Percentiles rank a stretch among this genome's conserved stretches.
These are phyloP conservation scores for Crithidia thermophila DNA, from an alignment of 208 protist species.

Conservation along the genomic window DNA sequence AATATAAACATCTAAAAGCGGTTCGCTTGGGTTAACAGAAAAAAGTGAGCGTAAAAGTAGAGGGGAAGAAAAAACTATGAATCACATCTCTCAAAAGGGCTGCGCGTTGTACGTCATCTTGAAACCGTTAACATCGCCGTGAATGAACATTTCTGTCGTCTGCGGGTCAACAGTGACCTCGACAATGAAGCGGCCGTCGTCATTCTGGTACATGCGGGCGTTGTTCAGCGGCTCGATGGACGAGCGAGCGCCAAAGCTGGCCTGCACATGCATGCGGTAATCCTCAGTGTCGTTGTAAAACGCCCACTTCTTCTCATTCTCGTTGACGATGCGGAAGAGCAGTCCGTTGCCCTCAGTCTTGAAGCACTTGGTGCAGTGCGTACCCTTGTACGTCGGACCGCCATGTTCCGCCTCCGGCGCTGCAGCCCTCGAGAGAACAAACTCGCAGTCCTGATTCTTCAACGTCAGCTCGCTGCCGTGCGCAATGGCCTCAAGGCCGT, in stretches of 20 bases:
- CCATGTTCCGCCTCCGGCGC: slow-evolving; percentile 30
- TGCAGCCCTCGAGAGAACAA: slow-evolving; percentile 45
- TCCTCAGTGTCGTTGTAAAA: slow-evolving; percentile 81
- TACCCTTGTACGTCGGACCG: slow-evolving; percentile 62
- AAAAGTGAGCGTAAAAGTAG: background rate
- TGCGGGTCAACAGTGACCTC: slow-evolving; percentile 56
- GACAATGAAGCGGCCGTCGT: slow-evolving; percentile 43
- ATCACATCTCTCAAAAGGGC: slow-evolving; percentile 22
- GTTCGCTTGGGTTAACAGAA: background rate
- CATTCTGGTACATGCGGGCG: slow-evolving; percentile 36
- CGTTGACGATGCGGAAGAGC: slow-evolving; percentile 80
- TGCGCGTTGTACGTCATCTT: slow-evolving; percentile 60
- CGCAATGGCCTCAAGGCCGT: slow-evolving; percentile 47
- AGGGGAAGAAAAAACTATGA: slow-evolving; percentile 24
- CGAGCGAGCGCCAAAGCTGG: slow-evolving; percentile 61
- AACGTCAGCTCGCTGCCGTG: slow-evolving; percentile 49
- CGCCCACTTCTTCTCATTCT: slow-evolving; percentile 72
- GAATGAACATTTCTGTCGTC: slow-evolving; percentile 74
- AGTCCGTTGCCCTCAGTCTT: slow-evolving; percentile 66
- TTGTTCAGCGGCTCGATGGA: slow-evolving; percentile 49
- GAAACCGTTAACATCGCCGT: slow-evolving; percentile 74
- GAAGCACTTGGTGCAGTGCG: slow-evolving; percentile 67
- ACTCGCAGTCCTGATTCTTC: slow-evolving; percentile 40
- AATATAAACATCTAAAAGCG: slow-evolving; percentile 8
- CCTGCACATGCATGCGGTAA: slow-evolving; percentile 59